These are phyloP conservation scores for Yamadazyma siamensis DNA, from an alignment of 1,139 yeast genomes.

Conservation along the genomic window DNA sequence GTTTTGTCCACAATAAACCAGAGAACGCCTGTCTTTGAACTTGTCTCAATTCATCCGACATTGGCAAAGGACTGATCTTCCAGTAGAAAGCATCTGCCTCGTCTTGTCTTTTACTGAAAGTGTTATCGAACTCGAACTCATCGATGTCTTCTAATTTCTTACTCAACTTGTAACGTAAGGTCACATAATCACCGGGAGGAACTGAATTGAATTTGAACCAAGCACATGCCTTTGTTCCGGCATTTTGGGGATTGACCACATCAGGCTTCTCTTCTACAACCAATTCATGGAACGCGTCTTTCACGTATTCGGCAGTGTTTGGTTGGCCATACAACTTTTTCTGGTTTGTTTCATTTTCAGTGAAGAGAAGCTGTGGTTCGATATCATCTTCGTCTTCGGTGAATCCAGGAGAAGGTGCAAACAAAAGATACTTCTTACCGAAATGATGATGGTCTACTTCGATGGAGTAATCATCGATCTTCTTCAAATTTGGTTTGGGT, in stretches of 20 bases:
- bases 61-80: conserved; percentile 84
- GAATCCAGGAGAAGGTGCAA: conserved; percentile 88
- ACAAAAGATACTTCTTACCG: conserved; percentile 67
- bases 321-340: conserved; percentile 61
- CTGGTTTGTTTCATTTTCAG: conserved; percentile 87
- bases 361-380: conserved; percentile 73
- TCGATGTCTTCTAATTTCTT: conserved; percentile 52
- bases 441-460: conserved; percentile 67
- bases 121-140: conserved; percentile 71
- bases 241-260: conserved; percentile 64
- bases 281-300: conserved; percentile 90
- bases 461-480: conserved; percentile 45
- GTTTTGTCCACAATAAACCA: conserved; percentile 93
- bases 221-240: conserved; percentile 66
- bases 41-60: conserved; percentile 75
- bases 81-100: conserved; percentile 96
- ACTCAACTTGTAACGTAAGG: conserved; percentile 76
- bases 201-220: conserved; percentile 80
- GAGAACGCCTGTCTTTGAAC: conserved; percentile 95
- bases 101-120: conserved; percentile 72
- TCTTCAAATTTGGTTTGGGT: conserved; percentile 51
- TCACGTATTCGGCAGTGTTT: conserved; percentile 58
- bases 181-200: conserved; percentile 87
- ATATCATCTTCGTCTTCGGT: conserved; percentile 59
- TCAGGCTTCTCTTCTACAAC: conserved; percentile 58